Evolutionary conservation across 148 eudicot genomes (phyloP).

Genomic region (Diospyros kaki): DNA sequence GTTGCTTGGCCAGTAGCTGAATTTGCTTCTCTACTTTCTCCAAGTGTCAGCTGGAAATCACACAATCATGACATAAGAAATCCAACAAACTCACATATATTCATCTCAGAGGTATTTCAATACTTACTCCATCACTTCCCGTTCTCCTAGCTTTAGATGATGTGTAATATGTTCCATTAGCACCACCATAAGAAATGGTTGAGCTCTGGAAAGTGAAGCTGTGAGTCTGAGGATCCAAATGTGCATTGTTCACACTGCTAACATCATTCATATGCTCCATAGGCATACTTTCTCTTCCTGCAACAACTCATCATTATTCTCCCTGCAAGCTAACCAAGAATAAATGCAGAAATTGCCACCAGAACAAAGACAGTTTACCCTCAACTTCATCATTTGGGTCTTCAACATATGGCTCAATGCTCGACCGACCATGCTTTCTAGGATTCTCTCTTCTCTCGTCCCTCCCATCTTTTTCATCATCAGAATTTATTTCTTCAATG

Average conservation of each 20-base stretch:
- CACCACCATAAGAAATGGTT: conserved; percentile 78
- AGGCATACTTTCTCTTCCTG: conserved; percentile 53
- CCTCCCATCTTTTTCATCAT: conserved; percentile 56
- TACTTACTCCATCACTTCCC: conserved; percentile 87
- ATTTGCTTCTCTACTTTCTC: conserved; percentile 88
- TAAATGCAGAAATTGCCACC: not conserved
- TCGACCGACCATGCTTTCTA: conserved; percentile 61
- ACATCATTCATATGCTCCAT: conserved; percentile 35
- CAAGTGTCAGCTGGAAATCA: conserved; percentile 53
- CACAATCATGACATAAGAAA: conserved; percentile 6
- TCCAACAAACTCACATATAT: conserved; percentile 1
- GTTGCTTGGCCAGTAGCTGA: conserved; percentile 69
- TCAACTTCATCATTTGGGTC: conserved; percentile 68
- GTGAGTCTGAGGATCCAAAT: conserved; percentile 44
- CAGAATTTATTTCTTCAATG: conserved; percentile 84
- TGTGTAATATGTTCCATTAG: conserved; percentile 69
- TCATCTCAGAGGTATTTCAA: not conserved
- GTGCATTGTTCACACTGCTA: conserved; percentile 30
- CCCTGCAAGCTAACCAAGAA: not conserved
- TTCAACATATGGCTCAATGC: conserved; percentile 53
- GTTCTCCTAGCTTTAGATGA: conserved; percentile 59
- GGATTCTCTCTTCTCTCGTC: conserved; percentile 41
- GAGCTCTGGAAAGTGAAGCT: conserved; percentile 82
- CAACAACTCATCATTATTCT: conserved; percentile 13
- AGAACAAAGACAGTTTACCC: conserved; percentile 31